phyloP scores from a whole-genome alignment of 176 grass and related monocot genomes.

The Oryza coarctata region DNA sequence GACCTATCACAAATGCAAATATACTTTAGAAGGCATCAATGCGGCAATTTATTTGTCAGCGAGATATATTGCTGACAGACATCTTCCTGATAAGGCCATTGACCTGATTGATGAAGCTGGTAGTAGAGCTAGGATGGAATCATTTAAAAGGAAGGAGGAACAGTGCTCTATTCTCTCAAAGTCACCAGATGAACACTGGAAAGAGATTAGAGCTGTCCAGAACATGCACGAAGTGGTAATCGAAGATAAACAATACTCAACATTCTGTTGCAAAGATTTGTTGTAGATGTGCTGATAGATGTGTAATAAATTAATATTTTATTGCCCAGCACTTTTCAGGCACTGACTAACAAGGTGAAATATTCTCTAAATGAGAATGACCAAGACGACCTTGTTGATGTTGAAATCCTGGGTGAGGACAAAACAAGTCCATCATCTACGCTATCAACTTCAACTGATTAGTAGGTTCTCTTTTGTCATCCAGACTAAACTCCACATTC shows the following conservation, averaged over 20 bases:
- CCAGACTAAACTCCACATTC: conserved; percentile 7
- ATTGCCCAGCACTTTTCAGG: conserved; percentile 44
- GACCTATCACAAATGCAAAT: conserved; percentile 86
- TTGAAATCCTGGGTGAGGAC: conserved; percentile 32
- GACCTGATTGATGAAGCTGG: conserved; percentile 99
- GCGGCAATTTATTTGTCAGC: conserved; percentile 92
- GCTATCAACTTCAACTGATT: conserved; percentile 33
- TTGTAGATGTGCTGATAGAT: conserved; percentile 32
- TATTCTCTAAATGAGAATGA: conserved; percentile 64
- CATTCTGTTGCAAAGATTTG: conserved; percentile 5
- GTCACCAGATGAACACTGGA: conserved; percentile 91
- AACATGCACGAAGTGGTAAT: conserved; percentile 88
- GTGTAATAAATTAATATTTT: conserved; percentile 12
- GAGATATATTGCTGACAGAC: conserved; percentile 94
- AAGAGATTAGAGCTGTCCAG: conserved; percentile 94
- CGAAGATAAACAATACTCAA: conserved; percentile 7
- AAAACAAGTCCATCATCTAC: conserved; percentile 28
- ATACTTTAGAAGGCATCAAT: conserved; percentile 79
- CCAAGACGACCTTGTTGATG: conserved; percentile 37
- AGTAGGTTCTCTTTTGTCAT: conserved; percentile 60
- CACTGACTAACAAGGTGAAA: conserved; percentile 74
- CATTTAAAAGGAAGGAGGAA: conserved; percentile 88
- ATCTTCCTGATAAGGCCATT: conserved; percentile 96
- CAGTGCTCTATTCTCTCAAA: conserved; percentile 74
- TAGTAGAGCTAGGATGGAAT: conserved; percentile 82